These are phyloP conservation scores for Massariosphaeria phaeospora DNA, from an alignment of 495 filamentous ascomycete species.

Conservation along the genomic window DNA sequence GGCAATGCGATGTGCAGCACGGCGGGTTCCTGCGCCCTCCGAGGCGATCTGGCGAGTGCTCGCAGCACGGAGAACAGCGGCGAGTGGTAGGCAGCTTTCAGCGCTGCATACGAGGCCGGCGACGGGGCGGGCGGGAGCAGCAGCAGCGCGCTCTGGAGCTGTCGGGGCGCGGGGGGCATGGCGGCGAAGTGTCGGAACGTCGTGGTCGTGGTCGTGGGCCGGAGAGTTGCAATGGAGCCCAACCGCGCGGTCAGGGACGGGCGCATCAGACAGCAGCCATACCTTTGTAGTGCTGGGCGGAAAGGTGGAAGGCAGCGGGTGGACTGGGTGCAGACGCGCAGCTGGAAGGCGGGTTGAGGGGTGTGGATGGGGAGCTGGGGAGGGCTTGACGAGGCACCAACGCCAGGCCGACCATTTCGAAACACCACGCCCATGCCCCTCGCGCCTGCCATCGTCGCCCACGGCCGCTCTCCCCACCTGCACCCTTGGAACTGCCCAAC, in stretches of 20 bases:
- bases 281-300: too few species aligned
- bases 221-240: neutral
- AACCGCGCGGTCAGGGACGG: neutral
- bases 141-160: conserved; percentile 41
- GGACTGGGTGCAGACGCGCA: neutral
- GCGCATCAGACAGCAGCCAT: neutral
- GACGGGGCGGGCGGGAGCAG: conserved; percentile 55
- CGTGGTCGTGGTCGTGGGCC: neutral
- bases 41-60: conserved; percentile 38
- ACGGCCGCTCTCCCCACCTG: neutral
- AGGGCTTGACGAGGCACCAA: neutral
- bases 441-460: too few species aligned
- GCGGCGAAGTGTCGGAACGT: conserved; percentile 11
- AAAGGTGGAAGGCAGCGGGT: neutral
- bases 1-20: conserved; percentile 54
- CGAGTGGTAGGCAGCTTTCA: conserved; percentile 56
- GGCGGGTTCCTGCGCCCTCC: conserved; percentile 23
- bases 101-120: conserved; percentile 42
- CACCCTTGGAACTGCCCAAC: too few species aligned
- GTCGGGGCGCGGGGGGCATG: conserved; percentile 16
- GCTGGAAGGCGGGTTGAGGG: neutral
- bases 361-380: neutral
- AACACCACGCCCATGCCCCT: too few species aligned
- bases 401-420: too few species aligned
- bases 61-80: conserved; percentile 49